Evolutionary conservation across 768 basidiomycete genomes (phyloP).

Genomic region (Amanita rimosa): DNA sequence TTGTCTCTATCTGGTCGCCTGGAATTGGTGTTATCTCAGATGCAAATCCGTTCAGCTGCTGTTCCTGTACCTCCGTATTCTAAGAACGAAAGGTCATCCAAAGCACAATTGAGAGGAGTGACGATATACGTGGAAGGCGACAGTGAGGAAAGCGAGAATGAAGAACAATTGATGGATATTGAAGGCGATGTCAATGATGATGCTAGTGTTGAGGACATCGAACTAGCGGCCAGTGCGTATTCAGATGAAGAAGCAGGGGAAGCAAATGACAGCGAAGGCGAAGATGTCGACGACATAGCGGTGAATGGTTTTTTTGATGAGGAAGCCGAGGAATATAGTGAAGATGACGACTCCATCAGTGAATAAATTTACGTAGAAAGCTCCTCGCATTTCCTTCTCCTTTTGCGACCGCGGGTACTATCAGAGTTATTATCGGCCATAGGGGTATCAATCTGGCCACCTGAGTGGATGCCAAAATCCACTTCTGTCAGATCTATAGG

Average conservation of each 20-base stretch:
- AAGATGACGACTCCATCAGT: conserved; percentile 44
- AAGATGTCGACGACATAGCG: conserved; percentile 26
- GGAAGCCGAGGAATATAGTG: conserved; percentile 47
- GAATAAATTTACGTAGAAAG: conserved; percentile 22
- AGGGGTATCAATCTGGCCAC: background rate
- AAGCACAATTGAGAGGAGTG: conserved; percentile 23
- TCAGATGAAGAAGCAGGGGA: conserved; percentile 34
- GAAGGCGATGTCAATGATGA: conserved; percentile 58
- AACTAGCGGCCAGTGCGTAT: conserved; percentile 50
- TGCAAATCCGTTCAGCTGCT: conserved; percentile 75
- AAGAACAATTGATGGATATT: conserved; percentile 40
- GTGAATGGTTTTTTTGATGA: conserved; percentile 50
- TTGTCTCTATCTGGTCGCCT: conserved; percentile 80
- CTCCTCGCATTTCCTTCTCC: background rate
- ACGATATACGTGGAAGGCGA: conserved; percentile 72
- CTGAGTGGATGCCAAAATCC: background rate
- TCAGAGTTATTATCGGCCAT: background rate
- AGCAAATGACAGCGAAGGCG: conserved; percentile 27
- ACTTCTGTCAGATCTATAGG: background rate
- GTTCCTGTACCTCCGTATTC: conserved; percentile 45
- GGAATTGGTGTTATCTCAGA: conserved; percentile 90
- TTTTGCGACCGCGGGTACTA: background rate
- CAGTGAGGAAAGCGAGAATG: conserved; percentile 42
- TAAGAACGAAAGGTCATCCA: conserved; percentile 20
- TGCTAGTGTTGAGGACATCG: conserved; percentile 72